These are phyloP conservation scores for Mytilinidion resinicola DNA, from an alignment of 495 filamentous ascomycete genomes.

Conservation along the genomic window DNA sequence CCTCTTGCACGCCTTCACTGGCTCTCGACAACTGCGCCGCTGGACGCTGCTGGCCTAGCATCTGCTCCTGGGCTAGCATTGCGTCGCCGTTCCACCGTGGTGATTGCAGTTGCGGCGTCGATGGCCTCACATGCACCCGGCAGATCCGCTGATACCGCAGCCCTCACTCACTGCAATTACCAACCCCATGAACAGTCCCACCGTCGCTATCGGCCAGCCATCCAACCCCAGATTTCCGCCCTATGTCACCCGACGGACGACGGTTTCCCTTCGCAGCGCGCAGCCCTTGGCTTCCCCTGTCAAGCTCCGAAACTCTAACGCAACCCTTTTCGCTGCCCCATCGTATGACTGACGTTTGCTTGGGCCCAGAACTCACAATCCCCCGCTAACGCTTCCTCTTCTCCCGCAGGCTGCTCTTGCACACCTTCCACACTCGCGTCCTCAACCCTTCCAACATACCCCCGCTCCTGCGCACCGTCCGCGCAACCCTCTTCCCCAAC, in stretches of 20 bases:
- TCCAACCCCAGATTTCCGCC: neutral
- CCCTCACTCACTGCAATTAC: neutral
- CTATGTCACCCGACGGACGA: too few species aligned
- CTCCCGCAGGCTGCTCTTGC: conserved; percentile 63
- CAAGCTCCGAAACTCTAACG: neutral
- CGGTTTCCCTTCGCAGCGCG: too few species aligned
- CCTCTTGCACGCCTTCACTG: too few species aligned
- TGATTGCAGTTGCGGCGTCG: too few species aligned
- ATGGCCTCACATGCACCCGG: too few species aligned
- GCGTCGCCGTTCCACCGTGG: too few species aligned
- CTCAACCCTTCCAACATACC: conserved; percentile 64
- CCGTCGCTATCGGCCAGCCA: neutral
- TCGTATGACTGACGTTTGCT: neutral
- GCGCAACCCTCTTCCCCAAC: conserved; percentile 72
- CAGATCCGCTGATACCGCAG: too few species aligned
- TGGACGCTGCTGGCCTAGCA: too few species aligned
- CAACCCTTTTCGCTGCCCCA: neutral
- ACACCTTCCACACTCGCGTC: conserved; percentile 59
- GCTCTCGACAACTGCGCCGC: too few species aligned
- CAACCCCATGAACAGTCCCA: neutral
- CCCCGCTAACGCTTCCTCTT: neutral
- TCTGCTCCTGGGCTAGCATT: too few species aligned
- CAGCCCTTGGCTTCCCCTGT: too few species aligned
- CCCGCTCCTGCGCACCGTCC: conserved; percentile 62
- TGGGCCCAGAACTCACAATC: neutral